Conservation (phyloP, 805 yeast species). For the Maudiozyma bulderi region DNA sequence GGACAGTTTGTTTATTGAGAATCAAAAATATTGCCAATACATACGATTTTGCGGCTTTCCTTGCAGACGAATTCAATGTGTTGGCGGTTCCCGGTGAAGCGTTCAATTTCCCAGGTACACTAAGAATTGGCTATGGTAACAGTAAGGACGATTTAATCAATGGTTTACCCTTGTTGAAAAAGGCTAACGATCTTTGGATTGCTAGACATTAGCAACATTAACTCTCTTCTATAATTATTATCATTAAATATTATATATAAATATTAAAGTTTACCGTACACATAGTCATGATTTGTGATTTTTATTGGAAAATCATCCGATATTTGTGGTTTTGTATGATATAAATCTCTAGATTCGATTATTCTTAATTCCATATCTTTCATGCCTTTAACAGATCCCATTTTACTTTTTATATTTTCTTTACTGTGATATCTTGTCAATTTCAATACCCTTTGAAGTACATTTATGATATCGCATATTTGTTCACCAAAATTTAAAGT, state of each 20-base stretch:
- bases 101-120: slow-evolving; percentile 34
- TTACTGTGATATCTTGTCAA: slow-evolving; percentile 16
- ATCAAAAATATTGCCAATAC: slow-evolving; percentile 28
- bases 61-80: slow-evolving; percentile 30
- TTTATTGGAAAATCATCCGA: not conserved
- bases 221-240: not conserved
- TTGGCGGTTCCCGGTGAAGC: slow-evolving; percentile 44
- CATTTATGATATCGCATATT: slow-evolving; percentile 26
- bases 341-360: slow-evolving; percentile 44
- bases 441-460: slow-evolving; percentile 25
- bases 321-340: slow-evolving; percentile 3
- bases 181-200: slow-evolving; percentile 10
- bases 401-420: slow-evolving; percentile 33
- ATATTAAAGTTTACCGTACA: not conserved
- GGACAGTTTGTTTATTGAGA: slow-evolving; percentile 38
- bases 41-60: slow-evolving; percentile 26
- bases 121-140: slow-evolving; percentile 44
- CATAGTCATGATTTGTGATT: slow-evolving; percentile 6
- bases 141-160: slow-evolving; percentile 26
- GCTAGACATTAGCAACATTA: not conserved
- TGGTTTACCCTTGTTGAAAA: slow-evolving; percentile 27
- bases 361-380: slow-evolving; percentile 63
- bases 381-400: slow-evolving; percentile 48
- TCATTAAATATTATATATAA: not conserved
- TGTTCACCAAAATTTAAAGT: slow-evolving; percentile 13